Base-by-base conservation (phyloP, 805 yeast species). In the Suhomyces pyralidae region DNA sequence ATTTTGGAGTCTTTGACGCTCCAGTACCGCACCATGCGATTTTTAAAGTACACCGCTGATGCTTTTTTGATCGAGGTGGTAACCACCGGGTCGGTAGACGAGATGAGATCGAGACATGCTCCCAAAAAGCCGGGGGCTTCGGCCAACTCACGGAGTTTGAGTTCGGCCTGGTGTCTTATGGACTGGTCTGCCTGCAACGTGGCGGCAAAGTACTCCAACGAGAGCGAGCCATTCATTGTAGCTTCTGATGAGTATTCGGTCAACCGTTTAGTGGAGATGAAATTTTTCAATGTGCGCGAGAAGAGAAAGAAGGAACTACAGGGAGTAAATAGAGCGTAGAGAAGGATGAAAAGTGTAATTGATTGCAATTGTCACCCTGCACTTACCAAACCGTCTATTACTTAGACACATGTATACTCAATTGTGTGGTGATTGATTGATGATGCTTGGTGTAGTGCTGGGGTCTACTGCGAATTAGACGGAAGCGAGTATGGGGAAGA, bases 1-100 rank as follows among this genome's bases (percentile, higher is more conserved):
- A 90, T 82, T 43, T 20, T 40, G 51, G 47, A 22, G 14, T 50
- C 47, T 14, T 34, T 40, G 30, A 56, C 51, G 25, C 51, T 49
- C 97, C 97, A 92, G 49, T 81, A 77, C 36, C 81, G 77, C 14
- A 77, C 72, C 20, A 90, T 77, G 52, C 84, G 78, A 67, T 93
- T 92, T 66, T 93, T 93, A 67, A 90, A 82, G 67, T 83, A 90
- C 4, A 93, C 84, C 0, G 94, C 91, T 2, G 96, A 86, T 10
- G 96, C 88, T 47, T 82, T 73, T 59, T 84, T 80, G 48, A 87
- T 77, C 22, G 76, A 80, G 2, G 55, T 19, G 22, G 47, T 32
- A 40, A 51, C 50, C 14, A 40, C 49, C 14, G 54, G 36, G 15
- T 78, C 81, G 6, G 70, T 69, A 19, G 82, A 80, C 15, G 79